phyloP scores from a whole-genome alignment of 495 filamentous ascomycete genomes.

The Daldinia decipiens region DNA sequence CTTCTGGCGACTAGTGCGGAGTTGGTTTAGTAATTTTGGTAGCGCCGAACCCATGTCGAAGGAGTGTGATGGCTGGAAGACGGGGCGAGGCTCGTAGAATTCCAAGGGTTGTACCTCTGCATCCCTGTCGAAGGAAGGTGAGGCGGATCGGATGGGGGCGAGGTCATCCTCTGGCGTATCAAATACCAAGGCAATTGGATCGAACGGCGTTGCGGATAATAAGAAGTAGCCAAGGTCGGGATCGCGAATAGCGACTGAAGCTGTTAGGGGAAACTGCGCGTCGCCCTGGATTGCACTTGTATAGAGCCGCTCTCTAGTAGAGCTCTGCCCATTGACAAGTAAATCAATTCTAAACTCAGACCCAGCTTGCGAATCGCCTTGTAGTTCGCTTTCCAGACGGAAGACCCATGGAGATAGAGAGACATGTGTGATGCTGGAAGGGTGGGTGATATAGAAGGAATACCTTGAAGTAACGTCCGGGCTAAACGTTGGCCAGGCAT shows the following conservation, averaged over 20 bases:
- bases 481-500: conserved; percentile 78
- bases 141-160: conserved; percentile 47
- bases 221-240: conserved; percentile 83
- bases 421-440: conserved; percentile 74
- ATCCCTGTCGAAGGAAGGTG: conserved; percentile 49
- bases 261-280: conserved; percentile 59
- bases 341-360: conserved; percentile 77
- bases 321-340: conserved; percentile 70
- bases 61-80: conserved; percentile 74
- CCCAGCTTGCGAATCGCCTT: conserved; percentile 69
- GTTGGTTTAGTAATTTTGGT: conserved; percentile 68
- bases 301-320: conserved; percentile 69
- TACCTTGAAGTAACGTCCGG: conserved; percentile 77
- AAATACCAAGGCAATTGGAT: conserved; percentile 72
- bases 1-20: conserved; percentile 68
- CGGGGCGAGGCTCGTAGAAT: conserved; percentile 66
- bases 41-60: conserved; percentile 70
- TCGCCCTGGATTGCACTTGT: conserved; percentile 54
- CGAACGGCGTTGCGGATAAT: conserved; percentile 71
- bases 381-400: conserved; percentile 78
- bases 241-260: conserved; percentile 74
- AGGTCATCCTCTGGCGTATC: conserved; percentile 67
- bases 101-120: conserved; percentile 50
- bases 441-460: conserved; percentile 79
- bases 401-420: conserved; percentile 79